These are phyloP conservation scores for Arthrobotrys megalospora DNA, from an alignment of 2,329 filamentous ascomycete genomes.

Conservation along the genomic window DNA sequence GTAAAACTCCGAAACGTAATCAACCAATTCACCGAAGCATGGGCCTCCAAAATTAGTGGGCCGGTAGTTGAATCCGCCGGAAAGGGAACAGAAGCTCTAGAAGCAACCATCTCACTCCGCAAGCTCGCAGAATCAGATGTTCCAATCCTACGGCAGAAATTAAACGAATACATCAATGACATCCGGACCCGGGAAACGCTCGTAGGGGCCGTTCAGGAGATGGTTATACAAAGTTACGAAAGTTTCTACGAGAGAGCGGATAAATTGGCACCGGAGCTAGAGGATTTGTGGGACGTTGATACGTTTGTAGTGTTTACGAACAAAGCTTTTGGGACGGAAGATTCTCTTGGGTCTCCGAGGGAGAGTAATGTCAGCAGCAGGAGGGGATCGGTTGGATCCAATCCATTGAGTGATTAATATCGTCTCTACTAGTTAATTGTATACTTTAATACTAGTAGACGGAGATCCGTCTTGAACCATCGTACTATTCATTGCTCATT, in stretches of 20 bases:
- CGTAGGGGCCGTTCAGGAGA: slow-evolving; percentile 74
- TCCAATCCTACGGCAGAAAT: slow-evolving; percentile 71
- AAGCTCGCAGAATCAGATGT: slow-evolving; percentile 74
- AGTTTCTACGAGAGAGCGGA: slow-evolving; percentile 73
- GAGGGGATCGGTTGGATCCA: slow-evolving; percentile 50
- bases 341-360: slow-evolving; percentile 39
- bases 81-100: slow-evolving; percentile 67
- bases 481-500: neutral
- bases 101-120: slow-evolving; percentile 70
- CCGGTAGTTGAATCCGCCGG: slow-evolving; percentile 66
- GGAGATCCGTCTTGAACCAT: neutral
- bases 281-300: slow-evolving; percentile 76
- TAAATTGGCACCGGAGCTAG: slow-evolving; percentile 63
- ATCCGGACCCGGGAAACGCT: slow-evolving; percentile 77
- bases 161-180: slow-evolving; percentile 77
- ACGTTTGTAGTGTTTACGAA: slow-evolving; percentile 77
- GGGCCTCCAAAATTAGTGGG: slow-evolving; percentile 73
- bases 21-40: slow-evolving; percentile 76
- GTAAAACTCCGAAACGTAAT: slow-evolving; percentile 75
- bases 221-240: slow-evolving; percentile 75
- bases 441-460: neutral
- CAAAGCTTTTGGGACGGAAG: slow-evolving; percentile 71
- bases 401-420: slow-evolving; percentile 19
- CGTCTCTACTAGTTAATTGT: neutral
- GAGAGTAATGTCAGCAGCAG: slow-evolving; percentile 54